phyloP scores from a whole-genome alignment of 1,284 basidiomycete genomes.

The Tetrapyrgos nigripes region DNA sequence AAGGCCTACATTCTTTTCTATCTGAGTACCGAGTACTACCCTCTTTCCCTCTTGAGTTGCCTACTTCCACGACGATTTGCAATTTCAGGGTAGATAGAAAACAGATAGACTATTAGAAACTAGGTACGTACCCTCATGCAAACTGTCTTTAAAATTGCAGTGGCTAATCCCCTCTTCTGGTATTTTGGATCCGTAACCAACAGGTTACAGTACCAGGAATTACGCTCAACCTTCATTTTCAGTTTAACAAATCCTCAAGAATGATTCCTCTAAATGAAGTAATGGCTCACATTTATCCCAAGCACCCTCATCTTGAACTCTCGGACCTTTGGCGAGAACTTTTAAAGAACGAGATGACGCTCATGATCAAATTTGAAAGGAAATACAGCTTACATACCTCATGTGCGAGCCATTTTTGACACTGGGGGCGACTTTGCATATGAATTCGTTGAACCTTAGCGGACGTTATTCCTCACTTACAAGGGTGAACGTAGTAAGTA shows the following conservation, averaged over 20 bases:
- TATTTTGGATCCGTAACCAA: slow-evolving; percentile 1
- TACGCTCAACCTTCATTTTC: not conserved
- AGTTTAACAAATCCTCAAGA: too few relatives aligned
- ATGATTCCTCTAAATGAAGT: too few relatives aligned
- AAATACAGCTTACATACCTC: not conserved
- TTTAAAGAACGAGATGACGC: not conserved
- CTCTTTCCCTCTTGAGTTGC: not conserved
- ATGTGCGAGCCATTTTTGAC: not conserved
- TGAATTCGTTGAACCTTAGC: not conserved
- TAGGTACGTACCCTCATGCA: not conserved
- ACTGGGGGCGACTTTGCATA: not conserved
- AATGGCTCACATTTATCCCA: not conserved
- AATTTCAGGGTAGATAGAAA: not conserved
- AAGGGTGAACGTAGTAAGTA: not conserved
- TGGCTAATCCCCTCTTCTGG: not conserved
- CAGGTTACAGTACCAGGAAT: slow-evolving; percentile 9
- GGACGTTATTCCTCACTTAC: slow-evolving; percentile 7
- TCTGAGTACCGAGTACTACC: slow-evolving; percentile 2
- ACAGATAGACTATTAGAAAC: not conserved
- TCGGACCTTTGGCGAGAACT: slow-evolving; percentile 4
- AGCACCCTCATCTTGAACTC: slow-evolving; percentile 1
- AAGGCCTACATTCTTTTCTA: not conserved
- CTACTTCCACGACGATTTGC: too few relatives aligned
- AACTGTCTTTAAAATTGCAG: slow-evolving; percentile 1
- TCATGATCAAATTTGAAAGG: too few relatives aligned